These are phyloP conservation scores for Curvularia sp. DNA, from an alignment of 2,329 filamentous ascomycete species.

Conservation along the genomic window DNA sequence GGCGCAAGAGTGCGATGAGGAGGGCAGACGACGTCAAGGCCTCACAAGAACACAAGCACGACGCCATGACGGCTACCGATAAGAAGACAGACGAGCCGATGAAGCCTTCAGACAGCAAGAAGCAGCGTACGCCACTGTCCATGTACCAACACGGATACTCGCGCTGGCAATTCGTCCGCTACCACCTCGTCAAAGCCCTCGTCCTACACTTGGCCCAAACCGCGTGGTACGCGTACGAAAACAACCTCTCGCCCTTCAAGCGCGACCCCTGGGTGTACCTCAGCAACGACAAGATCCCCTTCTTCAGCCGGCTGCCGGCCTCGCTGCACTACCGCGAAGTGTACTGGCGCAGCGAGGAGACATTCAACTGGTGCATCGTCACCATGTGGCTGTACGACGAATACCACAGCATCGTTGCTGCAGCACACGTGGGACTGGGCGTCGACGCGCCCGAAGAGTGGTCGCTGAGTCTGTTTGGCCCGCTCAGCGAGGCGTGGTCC, in stretches of 20 bases:
- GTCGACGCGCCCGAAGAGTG: constrained; percentile 22
- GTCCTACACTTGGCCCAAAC: background rate
- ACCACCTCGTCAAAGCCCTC: constrained; percentile 6
- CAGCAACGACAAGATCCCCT: background rate
- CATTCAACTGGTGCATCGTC: constrained; percentile 20
- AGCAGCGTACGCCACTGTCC: background rate
- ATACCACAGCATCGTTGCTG: constrained; percentile 22
- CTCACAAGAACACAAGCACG: background rate
- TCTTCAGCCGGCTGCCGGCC: constrained; percentile 16
- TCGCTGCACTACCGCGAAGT: constrained; percentile 11
- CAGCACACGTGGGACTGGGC: constrained; percentile 15
- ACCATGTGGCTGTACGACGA: constrained; percentile 25
- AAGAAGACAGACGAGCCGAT: constrained; percentile 10
- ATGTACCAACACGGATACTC: constrained; percentile 9
- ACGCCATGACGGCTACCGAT: background rate
- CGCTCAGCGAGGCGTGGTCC: constrained; percentile 9
- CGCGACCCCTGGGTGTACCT: background rate
- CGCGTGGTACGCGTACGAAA: background rate
- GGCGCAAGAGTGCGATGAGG: background rate
- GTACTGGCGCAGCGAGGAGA: constrained; percentile 8
- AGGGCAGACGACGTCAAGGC: background rate
- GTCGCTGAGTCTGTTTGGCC: constrained; percentile 21
- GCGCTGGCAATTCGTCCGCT: constrained; percentile 7
- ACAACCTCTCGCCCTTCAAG: background rate
- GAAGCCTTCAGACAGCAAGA: background rate